Conservation (phyloP, 345 rosid species). For the Salix brachista region DNA sequence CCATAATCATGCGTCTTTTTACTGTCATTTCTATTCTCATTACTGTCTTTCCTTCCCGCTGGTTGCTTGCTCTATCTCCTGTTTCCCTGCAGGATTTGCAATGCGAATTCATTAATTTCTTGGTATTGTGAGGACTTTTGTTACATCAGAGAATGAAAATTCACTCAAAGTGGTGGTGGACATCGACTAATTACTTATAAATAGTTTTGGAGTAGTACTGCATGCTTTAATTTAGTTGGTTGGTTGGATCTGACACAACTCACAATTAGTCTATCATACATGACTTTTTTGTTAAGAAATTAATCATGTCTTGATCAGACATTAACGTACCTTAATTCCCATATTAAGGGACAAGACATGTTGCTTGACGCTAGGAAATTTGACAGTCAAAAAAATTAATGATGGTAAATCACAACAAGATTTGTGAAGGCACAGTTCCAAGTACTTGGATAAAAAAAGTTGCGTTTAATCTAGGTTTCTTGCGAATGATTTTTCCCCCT, state of each 20-base stretch:
- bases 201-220: not conserved
- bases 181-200: not conserved
- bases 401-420: not conserved
- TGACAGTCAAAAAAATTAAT: not conserved
- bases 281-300: conserved; percentile 3
- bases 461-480: conserved; percentile 7
- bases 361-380: conserved; percentile 4
- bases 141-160: not conserved
- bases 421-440: conserved; percentile 5
- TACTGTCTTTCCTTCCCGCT: conserved; percentile 18
- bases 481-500: not conserved
- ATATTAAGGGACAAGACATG: conserved; percentile 12
- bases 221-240: not conserved
- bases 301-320: not conserved
- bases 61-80: conserved; percentile 2
- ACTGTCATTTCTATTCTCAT: conserved; percentile 1
- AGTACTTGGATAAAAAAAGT: conserved; percentile 15
- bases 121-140: not conserved
- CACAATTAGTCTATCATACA: conserved; percentile 16
- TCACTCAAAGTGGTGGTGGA: not conserved
- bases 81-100: not conserved
- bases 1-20: not conserved
- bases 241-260: conserved; percentile 27
- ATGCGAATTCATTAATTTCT: not conserved
- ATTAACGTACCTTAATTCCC: not conserved